Conservation (phyloP, 768 basidiomycete genomes). For the Termitomyces sp. region DNA sequence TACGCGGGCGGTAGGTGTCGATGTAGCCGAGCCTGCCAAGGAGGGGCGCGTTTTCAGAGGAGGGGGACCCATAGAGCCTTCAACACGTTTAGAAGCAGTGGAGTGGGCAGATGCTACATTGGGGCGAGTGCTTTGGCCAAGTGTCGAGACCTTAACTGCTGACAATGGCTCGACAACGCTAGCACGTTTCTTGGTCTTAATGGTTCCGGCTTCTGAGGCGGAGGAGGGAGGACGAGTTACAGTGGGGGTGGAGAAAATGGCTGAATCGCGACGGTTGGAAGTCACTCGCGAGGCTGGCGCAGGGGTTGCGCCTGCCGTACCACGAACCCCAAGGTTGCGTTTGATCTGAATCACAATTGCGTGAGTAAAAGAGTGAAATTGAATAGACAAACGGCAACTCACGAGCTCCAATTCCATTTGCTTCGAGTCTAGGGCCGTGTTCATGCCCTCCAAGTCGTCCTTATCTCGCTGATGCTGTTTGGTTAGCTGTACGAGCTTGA, state of each 20-base stretch:
- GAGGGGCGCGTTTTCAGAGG: conserved; percentile 35
- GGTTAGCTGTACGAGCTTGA: conserved; percentile 69
- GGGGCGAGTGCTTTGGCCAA: conserved; percentile 49
- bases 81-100: conserved; percentile 22
- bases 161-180: conserved; percentile 26
- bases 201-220: conserved; percentile 47
- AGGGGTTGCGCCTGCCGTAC: conserved; percentile 56
- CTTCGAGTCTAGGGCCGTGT: conserved; percentile 90
- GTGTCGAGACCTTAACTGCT: conserved; percentile 33
- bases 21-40: conserved; percentile 28
- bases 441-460: conserved; percentile 79
- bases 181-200: conserved; percentile 30
- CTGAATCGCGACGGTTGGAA: conserved; percentile 49
- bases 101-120: conserved; percentile 28
- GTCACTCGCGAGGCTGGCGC: conserved; percentile 38
- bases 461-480: conserved; percentile 71
- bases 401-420: conserved; percentile 93
- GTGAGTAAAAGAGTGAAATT: background rate
- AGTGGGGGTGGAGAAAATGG: conserved; percentile 52
- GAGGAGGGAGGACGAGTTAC: conserved; percentile 53
- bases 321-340: conserved; percentile 53
- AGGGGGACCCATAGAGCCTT: conserved; percentile 54
- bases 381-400: conserved; percentile 22
- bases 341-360: conserved; percentile 47
- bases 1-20: conserved; percentile 32